Evolutionary conservation across 1,139 yeast species (phyloP), one percentile per base, ranked within the genome.

Genomic region (Torulaspora pretoriensis): DNA sequence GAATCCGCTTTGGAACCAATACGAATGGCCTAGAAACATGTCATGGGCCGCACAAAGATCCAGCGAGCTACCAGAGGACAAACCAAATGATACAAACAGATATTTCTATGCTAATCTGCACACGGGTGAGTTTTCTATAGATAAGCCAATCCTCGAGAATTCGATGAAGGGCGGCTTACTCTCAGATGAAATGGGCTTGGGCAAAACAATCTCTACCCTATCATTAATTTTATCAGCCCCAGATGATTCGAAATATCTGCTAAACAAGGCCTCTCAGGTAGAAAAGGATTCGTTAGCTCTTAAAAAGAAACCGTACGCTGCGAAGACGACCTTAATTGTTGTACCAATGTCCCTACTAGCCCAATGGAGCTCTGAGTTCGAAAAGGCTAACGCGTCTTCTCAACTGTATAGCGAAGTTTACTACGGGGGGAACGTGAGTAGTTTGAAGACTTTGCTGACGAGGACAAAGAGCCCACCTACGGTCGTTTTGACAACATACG

Each of bases 141-240:
- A 74, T 14, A 79, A 76, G 52, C 97, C 97, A 1, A 51, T 78
- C 4, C 65, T 83, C 6, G 77, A 74, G 49, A 71, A 82, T 0
- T 65, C 76, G 27, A 72, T 81, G 31, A 68, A 69, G 49, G 97
- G 98, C 17, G 98, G 98, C 1, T 86, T 90, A 13, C 68, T 90
- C n/a, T 96, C 97, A 0, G 97, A 90, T 65, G 97, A 90, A 63
- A 90, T 90, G 97, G 97, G 97, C 0, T 71, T 90, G 6, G 97
- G 97, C 35, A 90, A 90, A 60, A 90, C 97, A 0, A 85, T 90
- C 16, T 84, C 96, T 0, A 80, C 95, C 0, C 66, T 88, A 49
- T 77, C 97, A 0, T 67, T 92, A 42, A 71, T 92, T 5, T 78
- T 83, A 47, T 74, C 86, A 0, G 79, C 74, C 7, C 86, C 88